These are phyloP conservation scores for Hevea brasiliensis DNA, from an alignment of 345 rosid species.

Conservation along the genomic window DNA sequence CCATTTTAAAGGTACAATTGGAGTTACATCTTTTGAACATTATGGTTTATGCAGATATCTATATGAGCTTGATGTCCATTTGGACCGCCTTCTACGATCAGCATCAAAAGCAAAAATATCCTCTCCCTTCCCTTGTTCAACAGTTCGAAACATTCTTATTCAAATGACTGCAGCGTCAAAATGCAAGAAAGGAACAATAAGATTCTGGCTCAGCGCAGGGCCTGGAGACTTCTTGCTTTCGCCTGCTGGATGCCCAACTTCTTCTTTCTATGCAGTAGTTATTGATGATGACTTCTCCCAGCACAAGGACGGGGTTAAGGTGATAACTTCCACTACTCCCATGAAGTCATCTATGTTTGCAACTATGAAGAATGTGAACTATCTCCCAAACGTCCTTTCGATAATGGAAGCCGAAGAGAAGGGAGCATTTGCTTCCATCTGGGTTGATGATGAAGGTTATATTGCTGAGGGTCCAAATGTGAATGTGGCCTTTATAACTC, in stretches of 20 bases:
- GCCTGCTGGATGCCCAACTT: conserved; percentile 49
- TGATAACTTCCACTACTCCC: conserved; percentile 59
- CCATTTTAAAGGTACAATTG: too few relatives aligned
- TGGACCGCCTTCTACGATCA: conserved; percentile 61
- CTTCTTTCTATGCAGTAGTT: conserved; percentile 72
- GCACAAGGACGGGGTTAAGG: conserved; percentile 56
- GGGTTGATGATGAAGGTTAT: conserved; percentile 61
- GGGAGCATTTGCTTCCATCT: conserved; percentile 59
- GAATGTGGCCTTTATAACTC: conserved; percentile 59
- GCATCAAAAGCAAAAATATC: conserved; percentile 55
- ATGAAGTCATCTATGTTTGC: conserved; percentile 59
- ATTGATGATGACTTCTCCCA: conserved; percentile 53
- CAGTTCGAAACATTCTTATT: conserved; percentile 55
- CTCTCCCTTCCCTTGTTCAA: conserved; percentile 52
- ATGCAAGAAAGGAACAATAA: conserved; percentile 59
- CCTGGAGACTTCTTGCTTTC: conserved; percentile 73
- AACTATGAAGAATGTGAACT: conserved; percentile 63
- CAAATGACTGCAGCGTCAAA: conserved; percentile 52
- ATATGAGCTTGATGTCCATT: conserved; percentile 64
- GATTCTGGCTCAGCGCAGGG: conserved; percentile 69
- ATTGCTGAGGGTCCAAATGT: conserved; percentile 71
- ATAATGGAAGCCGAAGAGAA: conserved; percentile 68
- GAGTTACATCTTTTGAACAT: neutral
- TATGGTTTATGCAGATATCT: conserved; percentile 38
- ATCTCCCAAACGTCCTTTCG: conserved; percentile 60